Evolutionary conservation across 208 protist genomes (phyloP).

Genomic region (Trypanosoma boissoni): DNA sequence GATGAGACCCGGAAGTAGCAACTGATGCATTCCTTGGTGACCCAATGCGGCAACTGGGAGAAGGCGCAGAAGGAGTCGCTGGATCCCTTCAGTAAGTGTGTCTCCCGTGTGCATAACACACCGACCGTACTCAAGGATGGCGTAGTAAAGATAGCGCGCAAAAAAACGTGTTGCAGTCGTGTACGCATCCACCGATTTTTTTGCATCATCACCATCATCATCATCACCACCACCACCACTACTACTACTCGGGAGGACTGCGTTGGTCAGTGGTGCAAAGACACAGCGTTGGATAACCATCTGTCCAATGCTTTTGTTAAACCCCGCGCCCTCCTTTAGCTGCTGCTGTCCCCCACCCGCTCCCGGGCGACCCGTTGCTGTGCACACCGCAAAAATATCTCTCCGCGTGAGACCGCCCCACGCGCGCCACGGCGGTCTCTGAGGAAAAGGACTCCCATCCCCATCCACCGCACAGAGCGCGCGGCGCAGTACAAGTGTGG

Average conservation of each 20-base stretch:
- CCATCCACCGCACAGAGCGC: background rate
- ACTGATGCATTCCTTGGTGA: constrained; percentile 2
- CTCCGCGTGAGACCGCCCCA: constrained; percentile 8
- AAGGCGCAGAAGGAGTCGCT: constrained; percentile 23
- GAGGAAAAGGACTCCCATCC: constrained; percentile 4
- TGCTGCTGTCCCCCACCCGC: too few species aligned
- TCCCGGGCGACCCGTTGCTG: background rate
- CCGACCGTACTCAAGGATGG: constrained; percentile 25
- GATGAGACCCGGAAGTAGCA: constrained; percentile 12
- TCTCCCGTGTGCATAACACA: constrained; percentile 21
- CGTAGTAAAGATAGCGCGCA: constrained; percentile 24
- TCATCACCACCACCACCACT: background rate
- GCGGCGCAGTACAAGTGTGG: background rate
- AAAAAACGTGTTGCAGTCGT: constrained; percentile 3
- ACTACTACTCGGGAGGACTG: background rate
- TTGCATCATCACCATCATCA: background rate
- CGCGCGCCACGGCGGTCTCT: background rate
- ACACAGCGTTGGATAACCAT: background rate
- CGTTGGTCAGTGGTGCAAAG: background rate
- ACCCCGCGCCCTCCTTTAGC: background rate
- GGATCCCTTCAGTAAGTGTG: constrained; percentile 12
- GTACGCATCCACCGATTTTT: background rate
- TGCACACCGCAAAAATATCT: background rate
- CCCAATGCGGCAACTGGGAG: background rate
- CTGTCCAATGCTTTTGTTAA: background rate